Evolutionary conservation across 1,284 basidiomycete genomes (phyloP).

Genomic region (Flammula alnicola): DNA sequence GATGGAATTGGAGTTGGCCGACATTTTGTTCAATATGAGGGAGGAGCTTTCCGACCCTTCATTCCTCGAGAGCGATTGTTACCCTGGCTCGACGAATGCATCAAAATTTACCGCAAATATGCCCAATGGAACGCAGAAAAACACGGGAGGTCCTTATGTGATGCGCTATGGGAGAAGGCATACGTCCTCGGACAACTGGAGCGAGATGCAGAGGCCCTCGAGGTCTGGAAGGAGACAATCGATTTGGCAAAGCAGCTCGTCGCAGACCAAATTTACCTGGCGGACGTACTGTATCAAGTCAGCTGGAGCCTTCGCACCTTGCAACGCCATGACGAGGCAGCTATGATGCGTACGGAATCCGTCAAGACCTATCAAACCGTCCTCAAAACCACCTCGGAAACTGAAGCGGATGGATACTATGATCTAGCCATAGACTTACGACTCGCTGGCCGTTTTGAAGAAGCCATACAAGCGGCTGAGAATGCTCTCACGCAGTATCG

Average conservation of each 20-base stretch:
- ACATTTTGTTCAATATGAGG: too few relatives aligned
- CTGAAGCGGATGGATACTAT: not conserved
- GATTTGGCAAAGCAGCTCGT: not conserved
- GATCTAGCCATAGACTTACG: not conserved
- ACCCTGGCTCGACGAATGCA: not conserved
- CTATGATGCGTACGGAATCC: not conserved
- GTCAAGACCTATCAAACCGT: not conserved
- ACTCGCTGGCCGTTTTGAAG: not conserved
- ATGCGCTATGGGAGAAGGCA: not conserved
- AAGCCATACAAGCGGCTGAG: not conserved
- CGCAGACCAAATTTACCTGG: not conserved
- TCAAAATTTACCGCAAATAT: not conserved
- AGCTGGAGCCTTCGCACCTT: too few relatives aligned
- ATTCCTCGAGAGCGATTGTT: not conserved
- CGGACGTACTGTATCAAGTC: not conserved
- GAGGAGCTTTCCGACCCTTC: too few relatives aligned
- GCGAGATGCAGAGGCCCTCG: not conserved
- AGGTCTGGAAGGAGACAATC: too few relatives aligned
- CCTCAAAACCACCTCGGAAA: not conserved
- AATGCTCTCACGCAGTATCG: not conserved
- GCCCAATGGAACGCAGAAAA: not conserved
- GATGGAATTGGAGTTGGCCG: too few relatives aligned
- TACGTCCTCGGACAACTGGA: not conserved
- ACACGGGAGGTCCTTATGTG: not conserved
- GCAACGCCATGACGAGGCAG: not conserved